Conservation (phyloP, 306 rosid species). For the Cajanus cajan region DNA sequence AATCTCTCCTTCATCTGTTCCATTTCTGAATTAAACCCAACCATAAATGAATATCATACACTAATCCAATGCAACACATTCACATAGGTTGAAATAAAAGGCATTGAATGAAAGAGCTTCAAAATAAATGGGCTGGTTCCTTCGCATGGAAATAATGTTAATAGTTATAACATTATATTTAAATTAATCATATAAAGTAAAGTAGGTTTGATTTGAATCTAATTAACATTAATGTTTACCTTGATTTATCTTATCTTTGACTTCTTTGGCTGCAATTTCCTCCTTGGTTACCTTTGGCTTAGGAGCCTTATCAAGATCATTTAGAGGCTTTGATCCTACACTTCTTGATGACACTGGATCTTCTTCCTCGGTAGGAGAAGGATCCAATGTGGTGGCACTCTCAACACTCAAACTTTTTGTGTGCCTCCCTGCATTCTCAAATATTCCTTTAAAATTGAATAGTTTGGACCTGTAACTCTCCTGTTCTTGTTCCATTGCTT, state of each 20-base stretch:
- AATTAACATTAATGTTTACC: conserved; percentile 36
- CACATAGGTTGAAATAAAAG: neutral
- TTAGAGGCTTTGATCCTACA: conserved; percentile 38
- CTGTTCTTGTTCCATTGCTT: conserved; percentile 48
- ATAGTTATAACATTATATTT: neutral
- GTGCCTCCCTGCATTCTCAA: conserved; percentile 50
- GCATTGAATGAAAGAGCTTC: neutral
- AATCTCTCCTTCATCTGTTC: conserved; percentile 96
- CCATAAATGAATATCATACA: neutral
- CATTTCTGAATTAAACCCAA: conserved; percentile 64
- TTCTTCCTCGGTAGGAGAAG: conserved; percentile 38
- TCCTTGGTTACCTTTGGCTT: conserved; percentile 43
- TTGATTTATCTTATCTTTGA: conserved; percentile 47
- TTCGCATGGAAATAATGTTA: neutral
- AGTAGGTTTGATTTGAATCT: neutral
- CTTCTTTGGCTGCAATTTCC: conserved; percentile 51
- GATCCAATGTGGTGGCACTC: conserved; percentile 33
- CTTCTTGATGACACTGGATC: conserved; percentile 28
- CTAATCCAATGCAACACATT: neutral
- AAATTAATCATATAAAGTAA: neutral
- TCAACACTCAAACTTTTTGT: conserved; percentile 74
- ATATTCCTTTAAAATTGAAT: conserved; percentile 46
- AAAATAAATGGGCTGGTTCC: neutral
- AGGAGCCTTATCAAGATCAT: conserved; percentile 28
- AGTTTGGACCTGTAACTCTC: conserved; percentile 47